phyloP scores from a whole-genome alignment of 2,329 filamentous ascomycete genomes.

The Hypocreales sp. region DNA sequence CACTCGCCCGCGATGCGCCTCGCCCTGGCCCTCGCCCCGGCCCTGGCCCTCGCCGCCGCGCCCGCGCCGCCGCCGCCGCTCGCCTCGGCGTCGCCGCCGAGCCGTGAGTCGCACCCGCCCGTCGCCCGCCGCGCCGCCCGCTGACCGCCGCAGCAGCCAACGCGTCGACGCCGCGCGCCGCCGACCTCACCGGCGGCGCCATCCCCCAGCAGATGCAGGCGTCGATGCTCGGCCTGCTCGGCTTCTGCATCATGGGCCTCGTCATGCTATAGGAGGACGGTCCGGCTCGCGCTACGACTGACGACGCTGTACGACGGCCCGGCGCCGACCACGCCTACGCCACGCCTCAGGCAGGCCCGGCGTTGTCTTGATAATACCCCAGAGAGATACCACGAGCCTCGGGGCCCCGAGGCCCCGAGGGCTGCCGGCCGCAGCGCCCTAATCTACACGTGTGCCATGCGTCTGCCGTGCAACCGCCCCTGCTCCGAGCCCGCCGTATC shows the following conservation, averaged over 20 bases:
- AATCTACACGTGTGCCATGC: too few species aligned
- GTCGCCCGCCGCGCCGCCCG: too few species aligned
- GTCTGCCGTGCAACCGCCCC: too few species aligned
- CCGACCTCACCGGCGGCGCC: conserved; percentile 16
- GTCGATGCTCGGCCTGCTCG: conserved; percentile 19
- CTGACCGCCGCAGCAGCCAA: conserved; percentile 10
- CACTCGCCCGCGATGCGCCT: too few species aligned
- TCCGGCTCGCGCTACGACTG: conserved; percentile 3
- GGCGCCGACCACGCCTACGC: neutral
- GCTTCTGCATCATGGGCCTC: conserved; percentile 20
- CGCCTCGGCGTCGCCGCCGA: too few species aligned
- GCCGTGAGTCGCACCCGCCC: too few species aligned
- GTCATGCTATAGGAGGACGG: conserved; percentile 13
- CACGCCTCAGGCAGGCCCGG: conserved; percentile 4
- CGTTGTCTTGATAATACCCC: conserved; percentile 3
- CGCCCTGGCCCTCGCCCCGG: too few species aligned
- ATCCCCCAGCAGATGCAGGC: conserved; percentile 16
- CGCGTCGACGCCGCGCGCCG: conserved; percentile 10
- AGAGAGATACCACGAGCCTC: conserved; percentile 4
- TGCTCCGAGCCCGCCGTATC: too few species aligned
- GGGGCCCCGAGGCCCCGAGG: too few species aligned
- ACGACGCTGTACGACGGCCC: conserved; percentile 2
- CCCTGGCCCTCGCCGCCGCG: too few species aligned
- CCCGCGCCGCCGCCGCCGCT: too few species aligned
- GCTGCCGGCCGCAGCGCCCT: too few species aligned